phyloP scores from a whole-genome alignment of 108 stramenopile species.

The Fistulifera solaris region DNA sequence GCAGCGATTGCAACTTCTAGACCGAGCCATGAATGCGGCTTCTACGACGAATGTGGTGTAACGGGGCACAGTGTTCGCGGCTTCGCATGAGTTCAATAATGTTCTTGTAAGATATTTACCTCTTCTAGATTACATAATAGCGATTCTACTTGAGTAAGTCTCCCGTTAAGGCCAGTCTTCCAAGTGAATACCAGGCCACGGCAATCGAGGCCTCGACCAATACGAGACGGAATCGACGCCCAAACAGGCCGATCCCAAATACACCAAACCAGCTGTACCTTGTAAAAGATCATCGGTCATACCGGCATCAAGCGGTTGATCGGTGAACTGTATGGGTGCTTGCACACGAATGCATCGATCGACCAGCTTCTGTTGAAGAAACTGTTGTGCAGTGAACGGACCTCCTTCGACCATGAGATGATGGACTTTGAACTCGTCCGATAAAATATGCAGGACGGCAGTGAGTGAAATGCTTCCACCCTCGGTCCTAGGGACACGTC shows the following conservation, averaged over 20 bases:
- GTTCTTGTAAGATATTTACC: too few relatives aligned
- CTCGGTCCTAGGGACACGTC: too few relatives aligned
- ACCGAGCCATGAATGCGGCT: too few relatives aligned
- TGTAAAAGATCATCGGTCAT: conserved; percentile 29
- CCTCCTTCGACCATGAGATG: conserved; percentile 85
- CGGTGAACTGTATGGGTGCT: conserved; percentile 38
- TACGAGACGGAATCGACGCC: conserved; percentile 56
- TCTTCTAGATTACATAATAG: too few relatives aligned
- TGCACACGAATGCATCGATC: conserved; percentile 64
- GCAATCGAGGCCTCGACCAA: conserved; percentile 38
- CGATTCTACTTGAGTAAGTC: too few relatives aligned
- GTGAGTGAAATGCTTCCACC: not conserved
- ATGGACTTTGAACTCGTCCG: conserved; percentile 23
- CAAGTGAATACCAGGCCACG: conserved; percentile 48
- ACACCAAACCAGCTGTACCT: conserved; percentile 41
- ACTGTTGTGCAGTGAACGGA: conserved; percentile 51
- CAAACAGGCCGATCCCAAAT: conserved; percentile 22
- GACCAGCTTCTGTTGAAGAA: conserved; percentile 42
- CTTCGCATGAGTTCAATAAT: too few relatives aligned
- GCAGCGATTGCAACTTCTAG: too few relatives aligned
- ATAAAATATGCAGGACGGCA: conserved; percentile 15
- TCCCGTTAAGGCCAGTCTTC: conserved; percentile 49
- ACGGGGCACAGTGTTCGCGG: too few relatives aligned
- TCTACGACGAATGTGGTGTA: too few relatives aligned
- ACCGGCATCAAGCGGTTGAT: conserved; percentile 31